Evolutionary conservation across 1,139 yeast species (phyloP).

Genomic region (Candida sp.): DNA sequence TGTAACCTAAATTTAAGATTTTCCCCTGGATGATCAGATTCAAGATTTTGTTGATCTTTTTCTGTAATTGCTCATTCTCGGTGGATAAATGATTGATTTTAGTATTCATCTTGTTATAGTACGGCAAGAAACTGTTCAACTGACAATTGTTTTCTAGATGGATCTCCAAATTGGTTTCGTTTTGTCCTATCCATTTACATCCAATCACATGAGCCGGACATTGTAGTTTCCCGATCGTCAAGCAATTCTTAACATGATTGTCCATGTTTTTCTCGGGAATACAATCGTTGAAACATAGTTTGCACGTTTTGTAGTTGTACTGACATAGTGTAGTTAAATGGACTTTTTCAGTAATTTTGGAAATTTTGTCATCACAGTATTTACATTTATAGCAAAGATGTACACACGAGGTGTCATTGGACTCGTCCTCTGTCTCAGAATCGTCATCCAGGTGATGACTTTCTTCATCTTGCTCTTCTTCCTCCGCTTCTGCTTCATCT

Average conservation of each 20-base stretch:
- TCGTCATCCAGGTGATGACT: conserved; percentile 6
- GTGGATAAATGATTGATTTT: conserved; percentile 15
- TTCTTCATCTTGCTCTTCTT: conserved; percentile 1
- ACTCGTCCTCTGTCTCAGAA: conserved; percentile 8
- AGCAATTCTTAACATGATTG: conserved; percentile 35
- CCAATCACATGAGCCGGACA: conserved; percentile 44
- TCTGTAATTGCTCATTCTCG: conserved; percentile 31
- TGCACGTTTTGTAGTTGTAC: conserved; percentile 37
- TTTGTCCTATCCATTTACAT: conserved; percentile 39
- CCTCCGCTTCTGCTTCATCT: not conserved
- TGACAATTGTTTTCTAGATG: conserved; percentile 35
- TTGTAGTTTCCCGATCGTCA: conserved; percentile 25
- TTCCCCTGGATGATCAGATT: conserved; percentile 51
- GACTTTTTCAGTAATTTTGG: conserved; percentile 21
- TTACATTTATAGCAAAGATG: conserved; percentile 37
- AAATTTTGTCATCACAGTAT: conserved; percentile 34
- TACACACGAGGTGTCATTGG: conserved; percentile 18
- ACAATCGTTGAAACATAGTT: conserved; percentile 38
- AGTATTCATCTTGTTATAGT: conserved; percentile 16
- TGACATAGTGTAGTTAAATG: conserved; percentile 42
- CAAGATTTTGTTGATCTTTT: conserved; percentile 44
- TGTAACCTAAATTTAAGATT: conserved; percentile 49
- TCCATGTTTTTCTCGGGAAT: conserved; percentile 31
- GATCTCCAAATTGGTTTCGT: conserved; percentile 36
- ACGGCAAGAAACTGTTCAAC: conserved; percentile 29